A percentile compares a stretch with the other conserved stretches of the same genome.
Conservation (phyloP, 2,329 filamentous ascomycete genomes). For the Diplodia sapinea region DNA sequence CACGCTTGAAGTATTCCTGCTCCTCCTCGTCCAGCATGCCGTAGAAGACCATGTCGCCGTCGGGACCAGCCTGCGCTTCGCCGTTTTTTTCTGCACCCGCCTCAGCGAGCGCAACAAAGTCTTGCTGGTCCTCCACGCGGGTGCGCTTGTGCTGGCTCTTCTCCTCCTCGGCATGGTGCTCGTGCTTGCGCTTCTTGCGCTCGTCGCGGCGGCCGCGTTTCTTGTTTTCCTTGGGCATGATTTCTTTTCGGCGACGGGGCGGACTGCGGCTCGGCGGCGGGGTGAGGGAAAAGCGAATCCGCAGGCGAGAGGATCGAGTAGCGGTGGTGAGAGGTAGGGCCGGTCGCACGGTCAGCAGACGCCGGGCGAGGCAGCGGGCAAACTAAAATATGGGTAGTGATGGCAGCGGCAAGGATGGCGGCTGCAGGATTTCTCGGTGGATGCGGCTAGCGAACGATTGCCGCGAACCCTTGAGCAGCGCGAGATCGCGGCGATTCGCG, state of each 20-base stretch:
- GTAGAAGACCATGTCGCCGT: slow-evolving; percentile 77
- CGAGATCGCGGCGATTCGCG: slow-evolving; percentile 25
- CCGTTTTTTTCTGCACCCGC: slow-evolving; percentile 38
- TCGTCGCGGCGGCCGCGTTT: slow-evolving; percentile 63
- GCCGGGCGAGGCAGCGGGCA: slow-evolving; percentile 5
- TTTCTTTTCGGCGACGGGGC: slow-evolving; percentile 29
- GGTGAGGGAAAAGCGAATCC: not conserved
- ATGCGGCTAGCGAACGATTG: slow-evolving; percentile 26
- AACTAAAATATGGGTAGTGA: slow-evolving; percentile 29
- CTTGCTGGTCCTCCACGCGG: slow-evolving; percentile 35
- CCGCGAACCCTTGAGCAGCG: slow-evolving; percentile 3
- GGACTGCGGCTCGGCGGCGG: slow-evolving; percentile 8
- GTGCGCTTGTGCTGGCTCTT: slow-evolving; percentile 43
- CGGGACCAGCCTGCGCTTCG: slow-evolving; percentile 38
- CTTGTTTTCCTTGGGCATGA: slow-evolving; percentile 66
- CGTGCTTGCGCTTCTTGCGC: slow-evolving; percentile 58
- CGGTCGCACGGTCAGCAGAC: not conserved
- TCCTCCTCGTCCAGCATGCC: slow-evolving; percentile 91
- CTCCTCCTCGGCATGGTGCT: slow-evolving; percentile 50
- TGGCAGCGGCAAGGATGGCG: slow-evolving; percentile 17
- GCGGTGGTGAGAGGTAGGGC: not conserved
- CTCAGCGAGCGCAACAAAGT: slow-evolving; percentile 29
- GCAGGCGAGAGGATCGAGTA: not conserved
- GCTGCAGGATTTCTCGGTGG: slow-evolving; percentile 28
- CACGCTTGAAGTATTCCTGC: slow-evolving; percentile 91